Conservation (phyloP, 352 stramenopile genomes). For the Pythium folliculosum region DNA sequence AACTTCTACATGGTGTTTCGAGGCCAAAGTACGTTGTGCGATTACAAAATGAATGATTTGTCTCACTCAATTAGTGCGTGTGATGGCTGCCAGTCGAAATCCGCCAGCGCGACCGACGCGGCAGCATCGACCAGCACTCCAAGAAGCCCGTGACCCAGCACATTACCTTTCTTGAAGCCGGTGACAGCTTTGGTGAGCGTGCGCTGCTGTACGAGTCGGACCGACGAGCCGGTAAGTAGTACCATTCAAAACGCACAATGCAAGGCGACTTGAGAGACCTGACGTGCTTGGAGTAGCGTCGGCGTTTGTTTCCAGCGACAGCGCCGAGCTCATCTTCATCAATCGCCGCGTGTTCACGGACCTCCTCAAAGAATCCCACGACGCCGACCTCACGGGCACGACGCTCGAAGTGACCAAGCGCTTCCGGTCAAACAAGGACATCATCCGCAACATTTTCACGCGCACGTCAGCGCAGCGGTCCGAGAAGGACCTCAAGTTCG, state of each 20-base stretch:
- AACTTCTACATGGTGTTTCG: slow-evolving; percentile 82
- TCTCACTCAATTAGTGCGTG: neutral
- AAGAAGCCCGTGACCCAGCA: slow-evolving; percentile 35
- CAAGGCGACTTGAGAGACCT: neutral
- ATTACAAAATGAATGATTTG: neutral
- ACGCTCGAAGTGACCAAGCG: slow-evolving; percentile 71
- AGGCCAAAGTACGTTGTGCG: slow-evolving; percentile 45
- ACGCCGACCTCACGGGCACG: slow-evolving; percentile 38
- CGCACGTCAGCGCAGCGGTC: slow-evolving; percentile 62
- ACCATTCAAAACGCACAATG: neutral
- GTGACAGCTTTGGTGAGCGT: slow-evolving; percentile 79
- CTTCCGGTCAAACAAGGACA: slow-evolving; percentile 87
- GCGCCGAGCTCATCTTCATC: slow-evolving; percentile 68
- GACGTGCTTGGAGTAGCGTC: slow-evolving; percentile 35
- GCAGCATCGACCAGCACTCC: slow-evolving; percentile 5
- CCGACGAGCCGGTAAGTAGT: slow-evolving; percentile 51
- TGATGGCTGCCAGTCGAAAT: slow-evolving; percentile 52
- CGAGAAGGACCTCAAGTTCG: slow-evolving; percentile 85
- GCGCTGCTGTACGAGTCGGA: slow-evolving; percentile 64
- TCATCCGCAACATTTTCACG: slow-evolving; percentile 86
- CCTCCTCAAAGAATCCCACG: slow-evolving; percentile 63
- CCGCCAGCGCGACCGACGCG: slow-evolving; percentile 27
- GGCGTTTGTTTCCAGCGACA: slow-evolving; percentile 49
- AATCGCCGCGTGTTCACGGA: slow-evolving; percentile 69
- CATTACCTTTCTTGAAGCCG: slow-evolving; percentile 46